phyloP scores from a whole-genome alignment of 371 early-diverging fungal species.

The Rhizopus stolonifer region DNA sequence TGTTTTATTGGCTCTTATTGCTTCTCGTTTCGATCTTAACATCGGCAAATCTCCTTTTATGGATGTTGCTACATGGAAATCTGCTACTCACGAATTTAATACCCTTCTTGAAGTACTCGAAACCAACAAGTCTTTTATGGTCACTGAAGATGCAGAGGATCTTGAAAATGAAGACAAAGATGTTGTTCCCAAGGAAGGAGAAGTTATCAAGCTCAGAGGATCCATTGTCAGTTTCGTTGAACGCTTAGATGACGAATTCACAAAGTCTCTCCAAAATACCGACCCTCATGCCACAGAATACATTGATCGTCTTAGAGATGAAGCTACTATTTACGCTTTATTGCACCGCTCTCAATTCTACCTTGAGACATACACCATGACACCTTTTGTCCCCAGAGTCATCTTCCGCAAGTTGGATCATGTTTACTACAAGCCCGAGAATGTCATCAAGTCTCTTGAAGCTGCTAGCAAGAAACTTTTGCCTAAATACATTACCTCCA shows the following conservation, averaged over 20 bases:
- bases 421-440: slow-evolving; percentile 88
- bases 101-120: slow-evolving; percentile 75
- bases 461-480: slow-evolving; percentile 32
- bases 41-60: slow-evolving; percentile 68
- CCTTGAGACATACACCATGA: slow-evolving; percentile 62
- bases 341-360: slow-evolving; percentile 88
- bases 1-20: slow-evolving; percentile 85
- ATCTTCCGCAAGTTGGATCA: slow-evolving; percentile 92
- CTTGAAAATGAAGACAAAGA: slow-evolving; percentile 72
- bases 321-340: slow-evolving; percentile 81
- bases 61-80: slow-evolving; percentile 80
- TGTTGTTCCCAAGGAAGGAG: slow-evolving; percentile 48
- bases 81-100: slow-evolving; percentile 71
- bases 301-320: slow-evolving; percentile 91
- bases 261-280: slow-evolving; percentile 88
- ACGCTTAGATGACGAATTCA: slow-evolving; percentile 96
- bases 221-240: slow-evolving; percentile 89
- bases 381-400: slow-evolving; percentile 66
- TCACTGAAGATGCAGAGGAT: slow-evolving; percentile 68
- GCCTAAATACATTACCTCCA: slow-evolving; percentile 42
- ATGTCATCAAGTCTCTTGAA: slow-evolving; percentile 54
- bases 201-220: slow-evolving; percentile 72
- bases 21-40: slow-evolving; percentile 88
- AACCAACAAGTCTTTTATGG: slow-evolving; percentile 54
- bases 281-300: slow-evolving; percentile 97